phyloP scores from a whole-genome alignment of 805 yeast genomes.

The Myxozyma mucilagina region DNA sequence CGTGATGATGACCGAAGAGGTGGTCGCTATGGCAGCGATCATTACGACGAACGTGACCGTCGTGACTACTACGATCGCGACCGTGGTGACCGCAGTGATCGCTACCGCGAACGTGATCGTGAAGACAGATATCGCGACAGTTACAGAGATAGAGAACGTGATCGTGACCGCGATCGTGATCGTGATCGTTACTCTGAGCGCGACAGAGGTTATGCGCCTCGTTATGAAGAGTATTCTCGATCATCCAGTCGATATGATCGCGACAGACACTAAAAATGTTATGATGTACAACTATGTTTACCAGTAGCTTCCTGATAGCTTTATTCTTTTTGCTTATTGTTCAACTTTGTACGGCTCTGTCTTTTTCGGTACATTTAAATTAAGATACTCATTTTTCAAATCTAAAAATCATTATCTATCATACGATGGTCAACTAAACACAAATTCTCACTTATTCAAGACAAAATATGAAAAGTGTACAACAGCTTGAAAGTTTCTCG shows the following conservation, averaged over 20 bases:
- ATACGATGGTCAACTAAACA: no score
- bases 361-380: no score
- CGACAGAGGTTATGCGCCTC: constrained; percentile 20
- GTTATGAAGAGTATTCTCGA: constrained; percentile 11
- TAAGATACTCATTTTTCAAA: no score
- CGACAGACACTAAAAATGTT: constrained; percentile 1
- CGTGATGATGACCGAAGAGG: constrained; percentile 19
- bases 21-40: constrained; percentile 22
- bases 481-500: no score
- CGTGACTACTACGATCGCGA: constrained; percentile 23
- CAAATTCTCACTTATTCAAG: no score
- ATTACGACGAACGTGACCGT: constrained; percentile 24
- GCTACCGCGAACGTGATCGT: constrained; percentile 21
- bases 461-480: no score
- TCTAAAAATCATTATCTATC: no score
- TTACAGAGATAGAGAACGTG: constrained; percentile 15
- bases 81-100: constrained; percentile 20
- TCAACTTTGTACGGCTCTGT: no score
- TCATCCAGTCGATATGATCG: constrained; percentile 9
- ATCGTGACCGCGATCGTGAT: constrained; percentile 14
- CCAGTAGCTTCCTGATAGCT: no score
- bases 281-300: no score
- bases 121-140: constrained; percentile 12
- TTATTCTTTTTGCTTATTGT: no score
- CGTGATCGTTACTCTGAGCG: constrained; percentile 17